Evolutionary conservation across 139 green algal species (phyloP).

Genomic region (Chlamydomonas sphaeroides): DNA sequence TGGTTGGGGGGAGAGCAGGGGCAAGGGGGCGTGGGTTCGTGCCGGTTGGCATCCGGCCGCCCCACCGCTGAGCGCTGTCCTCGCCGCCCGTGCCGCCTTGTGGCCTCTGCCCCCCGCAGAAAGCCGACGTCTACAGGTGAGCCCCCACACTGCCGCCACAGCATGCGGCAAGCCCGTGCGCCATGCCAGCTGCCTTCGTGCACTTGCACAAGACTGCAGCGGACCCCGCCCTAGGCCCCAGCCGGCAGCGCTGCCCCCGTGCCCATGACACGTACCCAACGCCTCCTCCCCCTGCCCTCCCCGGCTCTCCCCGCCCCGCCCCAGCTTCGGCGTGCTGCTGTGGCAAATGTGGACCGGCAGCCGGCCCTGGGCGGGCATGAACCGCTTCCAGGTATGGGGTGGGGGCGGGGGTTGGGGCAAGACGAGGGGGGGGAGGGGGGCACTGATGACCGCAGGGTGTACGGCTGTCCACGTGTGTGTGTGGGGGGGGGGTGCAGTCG

Average conservation of each 20-base stretch:
- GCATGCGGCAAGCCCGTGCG: no score
- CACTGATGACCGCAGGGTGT: not conserved
- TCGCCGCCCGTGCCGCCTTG: not conserved
- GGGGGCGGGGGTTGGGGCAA: not conserved
- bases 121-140: slow-evolving; percentile 48
- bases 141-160: no score
- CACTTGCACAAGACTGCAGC: no score
- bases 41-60: not conserved
- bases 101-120: not conserved
- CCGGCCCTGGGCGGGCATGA: slow-evolving; percentile 52
- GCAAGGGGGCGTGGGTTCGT: not conserved
- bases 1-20: no score
- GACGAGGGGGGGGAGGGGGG: not conserved
- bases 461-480: not conserved
- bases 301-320: no score
- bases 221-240: no score
- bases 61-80: not conserved
- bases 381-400: slow-evolving; percentile 35
- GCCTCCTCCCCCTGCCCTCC: no score
- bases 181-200: no score
- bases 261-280: no score
- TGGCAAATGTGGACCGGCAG: slow-evolving; percentile 57
- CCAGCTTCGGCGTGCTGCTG: slow-evolving; percentile 64
- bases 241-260: no score
- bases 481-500: no score